Conservation (phyloP, 495 filamentous ascomycete species). For the Hypoxylon cercidicola region DNA sequence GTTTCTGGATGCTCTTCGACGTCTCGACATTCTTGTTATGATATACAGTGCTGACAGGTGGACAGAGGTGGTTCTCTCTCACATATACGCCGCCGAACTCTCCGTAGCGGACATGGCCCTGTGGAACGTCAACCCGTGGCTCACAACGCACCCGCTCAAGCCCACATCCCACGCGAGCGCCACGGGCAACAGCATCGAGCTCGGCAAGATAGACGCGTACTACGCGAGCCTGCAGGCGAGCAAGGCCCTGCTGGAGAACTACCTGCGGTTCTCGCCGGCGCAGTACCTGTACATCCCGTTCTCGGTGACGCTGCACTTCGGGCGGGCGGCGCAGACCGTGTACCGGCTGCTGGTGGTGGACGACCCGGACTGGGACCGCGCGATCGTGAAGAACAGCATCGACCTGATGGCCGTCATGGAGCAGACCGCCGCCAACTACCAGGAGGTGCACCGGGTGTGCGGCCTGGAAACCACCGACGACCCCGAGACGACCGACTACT, state of each 20-base stretch:
- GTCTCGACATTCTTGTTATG: not conserved
- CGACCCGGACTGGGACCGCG: constrained; percentile 37
- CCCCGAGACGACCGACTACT: constrained; percentile 35
- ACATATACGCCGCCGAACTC: constrained; percentile 34
- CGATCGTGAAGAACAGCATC: constrained; percentile 23
- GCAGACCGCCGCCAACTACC: constrained; percentile 19
- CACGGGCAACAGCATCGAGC: constrained; percentile 21
- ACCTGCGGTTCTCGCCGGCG: constrained; percentile 25
- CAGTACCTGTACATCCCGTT: constrained; percentile 38
- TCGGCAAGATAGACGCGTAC: constrained; percentile 37
- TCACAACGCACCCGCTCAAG: constrained; percentile 19
- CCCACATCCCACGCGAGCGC: not conserved
- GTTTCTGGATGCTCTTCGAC: too few species aligned
- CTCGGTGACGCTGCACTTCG: constrained; percentile 37
- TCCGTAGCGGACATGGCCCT: constrained; percentile 42
- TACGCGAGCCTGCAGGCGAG: constrained; percentile 34
- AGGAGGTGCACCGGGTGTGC: constrained; percentile 26
- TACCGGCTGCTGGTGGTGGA: constrained; percentile 44
- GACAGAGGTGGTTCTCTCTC: constrained; percentile 22
- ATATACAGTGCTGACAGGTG: constrained; percentile 3
- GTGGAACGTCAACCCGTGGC: constrained; percentile 33
- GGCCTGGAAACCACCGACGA: constrained; percentile 34
- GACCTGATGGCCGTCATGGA: constrained; percentile 32
- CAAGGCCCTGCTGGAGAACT: constrained; percentile 40
- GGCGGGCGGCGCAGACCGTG: constrained; percentile 36